Percentiles rank a stretch among this genome's conserved stretches.
phyloP scores from a whole-genome alignment of 2,329 filamentous ascomycete genomes.

The Fusarium siculi region DNA sequence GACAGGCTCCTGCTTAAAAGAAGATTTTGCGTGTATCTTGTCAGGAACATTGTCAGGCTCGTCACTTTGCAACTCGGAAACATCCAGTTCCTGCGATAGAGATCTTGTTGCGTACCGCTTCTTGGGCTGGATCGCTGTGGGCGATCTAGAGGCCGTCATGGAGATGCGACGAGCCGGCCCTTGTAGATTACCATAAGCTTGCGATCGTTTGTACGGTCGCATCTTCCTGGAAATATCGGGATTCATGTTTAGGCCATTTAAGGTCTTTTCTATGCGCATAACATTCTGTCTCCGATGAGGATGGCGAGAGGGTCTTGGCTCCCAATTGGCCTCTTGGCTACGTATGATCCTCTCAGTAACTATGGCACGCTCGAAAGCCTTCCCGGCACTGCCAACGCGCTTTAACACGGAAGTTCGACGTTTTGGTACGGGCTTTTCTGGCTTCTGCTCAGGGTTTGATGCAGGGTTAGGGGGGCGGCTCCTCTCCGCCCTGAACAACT shows the following conservation, averaged over 20 bases:
- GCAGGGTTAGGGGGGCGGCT: background rate
- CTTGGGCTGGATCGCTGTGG: background rate
- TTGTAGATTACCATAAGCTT: background rate
- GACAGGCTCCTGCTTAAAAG: background rate
- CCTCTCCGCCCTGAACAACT: background rate
- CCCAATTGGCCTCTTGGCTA: background rate
- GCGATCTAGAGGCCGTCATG: background rate
- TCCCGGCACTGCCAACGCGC: slow-evolving; percentile 1
- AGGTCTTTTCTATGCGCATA: background rate
- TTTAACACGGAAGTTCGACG: background rate
- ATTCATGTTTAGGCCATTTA: background rate
- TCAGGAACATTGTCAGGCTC: background rate
- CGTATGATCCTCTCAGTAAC: background rate
- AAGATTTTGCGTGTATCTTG: too few species aligned
- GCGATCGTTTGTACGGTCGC: background rate
- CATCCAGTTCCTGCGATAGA: background rate
- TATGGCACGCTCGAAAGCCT: background rate
- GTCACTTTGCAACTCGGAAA: background rate
- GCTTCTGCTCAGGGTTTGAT: background rate
- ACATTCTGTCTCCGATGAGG: background rate
- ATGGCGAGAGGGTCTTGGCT: background rate
- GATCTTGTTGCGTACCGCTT: background rate
- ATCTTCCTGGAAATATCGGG: background rate
- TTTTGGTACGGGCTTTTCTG: background rate
- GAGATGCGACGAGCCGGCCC: background rate